Evolutionary conservation across 148 eudicot species (phyloP), one percentile per base, ranked within the genome.

Genomic region (Simmondsia chinensis): DNA sequence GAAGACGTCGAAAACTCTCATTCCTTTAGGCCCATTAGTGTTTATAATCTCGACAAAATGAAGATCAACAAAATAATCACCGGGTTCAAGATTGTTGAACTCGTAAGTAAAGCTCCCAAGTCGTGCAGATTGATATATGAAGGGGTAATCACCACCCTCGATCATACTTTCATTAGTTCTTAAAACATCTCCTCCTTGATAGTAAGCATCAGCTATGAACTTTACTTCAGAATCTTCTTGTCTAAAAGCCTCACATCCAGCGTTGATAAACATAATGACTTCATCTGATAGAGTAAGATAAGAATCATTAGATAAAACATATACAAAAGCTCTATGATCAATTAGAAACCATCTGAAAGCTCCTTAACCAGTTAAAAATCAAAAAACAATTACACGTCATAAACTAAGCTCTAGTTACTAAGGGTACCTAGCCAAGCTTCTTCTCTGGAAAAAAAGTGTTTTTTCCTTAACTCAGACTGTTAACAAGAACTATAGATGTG

Each of bases 31-130:
- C 41, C 97, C 97, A 52, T 56, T 32, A 2, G 62, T 76, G 52
- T 84, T 73, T 52, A 77, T 75, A 12, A 89, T 80, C 76, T 84
- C 97, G 37, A 68, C 75, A 63, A 88, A 88, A 54, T 88, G 95
- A 59, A 84, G 97, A 50, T 89, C 97, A 33, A 76, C 74, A 35
- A 56, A 73, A 54, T 89, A 89, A 49, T 78, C 74, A 33, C 97
- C 97, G 14, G 83, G 68, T 28, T 62, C 68, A 48, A 88, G 44
- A 64, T 57, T 48, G 15, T 57, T 50, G 53, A 89, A 69, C 56
- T 59, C 64, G 64, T 89, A 89, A 47, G 63, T 57, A 43, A 84
- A 80, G 52, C 78, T 60, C 46, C 95, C 97, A 22, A 80, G 44
- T 61, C 95, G 58, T 16, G 85, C 91, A 6, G 97, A 75, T 59